phyloP scores from a whole-genome alignment of 2,329 filamentous ascomycete species.

The Exserohilum turcica region DNA sequence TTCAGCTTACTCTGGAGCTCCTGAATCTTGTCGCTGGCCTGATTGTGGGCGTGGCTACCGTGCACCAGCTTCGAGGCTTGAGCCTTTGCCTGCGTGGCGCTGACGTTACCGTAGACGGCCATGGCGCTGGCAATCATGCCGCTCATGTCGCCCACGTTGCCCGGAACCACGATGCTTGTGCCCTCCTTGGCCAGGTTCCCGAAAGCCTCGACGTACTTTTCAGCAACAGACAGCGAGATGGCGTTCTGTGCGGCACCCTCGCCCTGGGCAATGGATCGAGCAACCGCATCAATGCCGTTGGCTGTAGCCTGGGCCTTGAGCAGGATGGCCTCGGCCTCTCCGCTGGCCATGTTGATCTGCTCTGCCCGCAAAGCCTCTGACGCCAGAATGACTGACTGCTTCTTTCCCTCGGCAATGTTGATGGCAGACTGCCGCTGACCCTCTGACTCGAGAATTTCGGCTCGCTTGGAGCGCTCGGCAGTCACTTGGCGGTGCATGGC shows the following conservation, averaged over 20 bases:
- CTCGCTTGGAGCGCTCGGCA: constrained; percentile 94
- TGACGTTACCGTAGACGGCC: constrained; percentile 93
- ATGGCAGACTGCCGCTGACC: constrained; percentile 97
- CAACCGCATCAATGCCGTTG: constrained; percentile 83
- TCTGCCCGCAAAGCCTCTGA: constrained; percentile 89
- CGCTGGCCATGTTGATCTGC: constrained; percentile 88
- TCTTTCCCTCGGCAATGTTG: constrained; percentile 97
- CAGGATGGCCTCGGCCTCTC: constrained; percentile 92
- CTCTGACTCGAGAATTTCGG: constrained; percentile 96
- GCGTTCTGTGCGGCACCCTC: constrained; percentile 78
- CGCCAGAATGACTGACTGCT: constrained; percentile 94
- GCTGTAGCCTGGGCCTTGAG: constrained; percentile 87
- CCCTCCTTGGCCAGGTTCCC: constrained; percentile 91
- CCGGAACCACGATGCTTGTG: constrained; percentile 92
- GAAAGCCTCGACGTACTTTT: constrained; percentile 98
- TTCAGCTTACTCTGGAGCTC: constrained; percentile 38
- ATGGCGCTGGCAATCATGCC: constrained; percentile 97
- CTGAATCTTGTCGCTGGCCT: constrained; percentile 37
- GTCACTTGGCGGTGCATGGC: constrained; percentile 99
- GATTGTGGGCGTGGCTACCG: constrained; percentile 22
- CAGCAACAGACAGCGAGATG: constrained; percentile 84
- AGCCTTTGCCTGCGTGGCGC: constrained; percentile 73
- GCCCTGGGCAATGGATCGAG: constrained; percentile 73
- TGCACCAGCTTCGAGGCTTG: constrained; percentile 59
- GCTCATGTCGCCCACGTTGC: constrained; percentile 94